Evolutionary conservation across 164 flowering plant species (phyloP), one percentile per base, ranked within the genome.

Genomic region (Kalanchoe fedtschenkoi): DNA sequence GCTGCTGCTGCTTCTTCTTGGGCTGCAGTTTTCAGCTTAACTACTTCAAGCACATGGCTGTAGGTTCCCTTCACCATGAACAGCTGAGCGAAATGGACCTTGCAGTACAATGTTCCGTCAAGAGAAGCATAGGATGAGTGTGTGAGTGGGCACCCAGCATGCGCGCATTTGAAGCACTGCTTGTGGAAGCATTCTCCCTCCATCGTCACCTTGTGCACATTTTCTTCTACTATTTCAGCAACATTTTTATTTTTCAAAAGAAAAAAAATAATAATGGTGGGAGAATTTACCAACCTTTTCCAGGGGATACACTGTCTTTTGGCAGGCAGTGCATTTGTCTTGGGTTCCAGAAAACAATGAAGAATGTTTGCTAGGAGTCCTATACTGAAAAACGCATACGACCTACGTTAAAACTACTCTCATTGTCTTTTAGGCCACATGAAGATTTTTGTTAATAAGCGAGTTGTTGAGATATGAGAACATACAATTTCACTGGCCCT

Each of bases 301-400:
- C 1, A 42, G 46, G n/a, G 46, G 46, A 42, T 42, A 42, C 17
- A 42, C 46, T 13, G 46, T 42, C 5, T 42, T 42, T 15, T 42
- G 46, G 46, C 46, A 42, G n/a, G 3, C 5, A 5, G 46, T 13
- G n/a, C 46, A 42, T 42, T 42, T 42, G 46, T 42, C 46, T 5
- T 1, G 46, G n/a, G 46, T 84, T 68, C 86, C 86, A 70, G 69
- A 71, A 72, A 84, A 84, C 71, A 84, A 4, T 29, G 83, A 68
- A 14, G 84, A 80, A 32, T 81, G 65, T 60, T 69, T 84, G 80
- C 75, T 84, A 6, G 86, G 86, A 29, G 77, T 51, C 71, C 76
- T 80, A 5, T 68, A 13, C 85, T 83, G 76, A 64, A 59, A 30
- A 34, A 30, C 34, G 24, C 4, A 30, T 14, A 5, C 5, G 39